Conservation (phyloP, 768 basidiomycete genomes). For the Calocera cornea region DNA sequence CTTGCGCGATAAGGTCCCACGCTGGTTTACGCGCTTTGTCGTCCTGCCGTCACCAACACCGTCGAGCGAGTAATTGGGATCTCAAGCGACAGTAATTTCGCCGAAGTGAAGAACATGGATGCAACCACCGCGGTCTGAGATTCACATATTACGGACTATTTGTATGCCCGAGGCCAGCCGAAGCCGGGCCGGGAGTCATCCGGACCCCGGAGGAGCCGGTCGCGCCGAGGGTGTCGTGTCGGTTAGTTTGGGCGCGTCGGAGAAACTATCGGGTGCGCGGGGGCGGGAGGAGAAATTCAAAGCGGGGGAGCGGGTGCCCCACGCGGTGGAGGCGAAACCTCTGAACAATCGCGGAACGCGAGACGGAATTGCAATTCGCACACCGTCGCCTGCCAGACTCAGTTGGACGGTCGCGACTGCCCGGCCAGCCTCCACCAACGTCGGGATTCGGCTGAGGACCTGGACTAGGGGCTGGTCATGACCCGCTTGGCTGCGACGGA, state of each 20-base stretch:
- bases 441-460: not conserved
- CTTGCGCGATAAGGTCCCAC: not conserved
- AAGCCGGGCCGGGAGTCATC: not conserved
- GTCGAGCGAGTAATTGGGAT: not conserved
- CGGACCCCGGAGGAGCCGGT: not conserved
- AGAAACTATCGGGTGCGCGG: conserved; percentile 1
- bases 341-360: conserved; percentile 4
- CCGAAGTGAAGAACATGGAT: not conserved
- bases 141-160: not conserved
- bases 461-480: not conserved
- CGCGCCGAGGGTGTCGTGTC: not conserved
- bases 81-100: not conserved
- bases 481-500: not conserved
- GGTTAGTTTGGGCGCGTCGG: not conserved
- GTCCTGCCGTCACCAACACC: not conserved
- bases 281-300: not conserved
- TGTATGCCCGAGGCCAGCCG: not conserved
- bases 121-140: not conserved
- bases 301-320: not conserved
- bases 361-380: not conserved
- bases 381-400: not conserved
- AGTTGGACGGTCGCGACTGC: not conserved
- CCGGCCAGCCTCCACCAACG: not conserved
- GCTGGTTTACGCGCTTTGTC: not conserved
- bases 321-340: conserved; percentile 3